These are phyloP conservation scores for Hypoxylon fragiforme DNA, from an alignment of 495 filamentous ascomycete genomes.

Conservation along the genomic window DNA sequence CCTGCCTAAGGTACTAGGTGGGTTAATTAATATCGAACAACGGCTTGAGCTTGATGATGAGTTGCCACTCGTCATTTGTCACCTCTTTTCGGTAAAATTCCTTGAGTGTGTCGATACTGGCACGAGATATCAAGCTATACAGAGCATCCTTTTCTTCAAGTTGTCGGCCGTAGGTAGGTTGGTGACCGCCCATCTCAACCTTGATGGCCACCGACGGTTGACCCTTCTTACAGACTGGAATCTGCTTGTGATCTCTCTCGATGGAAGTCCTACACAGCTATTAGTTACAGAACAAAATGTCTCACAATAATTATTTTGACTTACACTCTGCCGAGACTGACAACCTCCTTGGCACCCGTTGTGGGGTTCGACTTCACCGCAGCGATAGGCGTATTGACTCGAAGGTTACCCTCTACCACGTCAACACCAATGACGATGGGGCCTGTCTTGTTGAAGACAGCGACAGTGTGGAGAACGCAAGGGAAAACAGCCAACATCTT, in stretches of 20 bases:
- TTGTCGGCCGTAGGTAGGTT: conserved; percentile 93
- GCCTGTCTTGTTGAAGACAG: conserved; percentile 97
- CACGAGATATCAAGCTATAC: conserved; percentile 83
- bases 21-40: conserved; percentile 89
- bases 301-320: conserved; percentile 41
- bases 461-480: conserved; percentile 83
- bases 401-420: conserved; percentile 84
- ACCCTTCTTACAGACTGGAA: conserved; percentile 89
- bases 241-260: conserved; percentile 95
- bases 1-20: no score
- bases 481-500: conserved; percentile 97
- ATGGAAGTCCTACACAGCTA: conserved; percentile 73
- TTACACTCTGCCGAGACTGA: conserved; percentile 92
- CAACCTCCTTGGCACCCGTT: conserved; percentile 78
- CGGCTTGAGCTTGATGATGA: conserved; percentile 89
- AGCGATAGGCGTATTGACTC: conserved; percentile 83
- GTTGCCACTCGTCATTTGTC: conserved; percentile 88
- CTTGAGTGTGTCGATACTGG: conserved; percentile 92
- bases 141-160: conserved; percentile 90
- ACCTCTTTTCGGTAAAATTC: conserved; percentile 93
- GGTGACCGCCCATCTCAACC: conserved; percentile 90
- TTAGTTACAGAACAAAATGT: conserved; percentile 15
- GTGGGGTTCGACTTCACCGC: conserved; percentile 78
- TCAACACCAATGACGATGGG: conserved; percentile 97
- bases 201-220: conserved; percentile 97